These are phyloP conservation scores for Pyrenopolyporus hunteri DNA, from an alignment of 495 filamentous ascomycete species.

Conservation along the genomic window DNA sequence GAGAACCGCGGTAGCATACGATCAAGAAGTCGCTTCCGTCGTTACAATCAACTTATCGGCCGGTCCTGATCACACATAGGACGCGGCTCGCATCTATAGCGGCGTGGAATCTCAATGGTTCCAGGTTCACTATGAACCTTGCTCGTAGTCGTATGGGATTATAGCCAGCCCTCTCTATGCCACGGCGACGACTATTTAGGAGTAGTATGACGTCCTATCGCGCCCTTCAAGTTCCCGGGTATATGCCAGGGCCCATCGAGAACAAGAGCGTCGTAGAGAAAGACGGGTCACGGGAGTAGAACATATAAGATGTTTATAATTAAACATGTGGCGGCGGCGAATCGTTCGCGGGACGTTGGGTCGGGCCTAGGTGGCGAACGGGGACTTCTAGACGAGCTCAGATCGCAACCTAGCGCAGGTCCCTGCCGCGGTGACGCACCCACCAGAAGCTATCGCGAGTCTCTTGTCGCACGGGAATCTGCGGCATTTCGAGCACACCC, in stretches of 20 bases:
- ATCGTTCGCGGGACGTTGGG: conserved; percentile 6
- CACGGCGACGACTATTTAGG: background rate
- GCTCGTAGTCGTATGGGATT: background rate
- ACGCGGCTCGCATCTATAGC: conserved; percentile 1
- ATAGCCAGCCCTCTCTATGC: background rate
- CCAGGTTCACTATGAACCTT: background rate
- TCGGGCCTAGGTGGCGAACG: background rate
- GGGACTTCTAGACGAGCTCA: background rate
- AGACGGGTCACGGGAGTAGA: conserved; percentile 20
- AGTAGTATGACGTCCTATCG: background rate
- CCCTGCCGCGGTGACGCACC: conserved; percentile 15
- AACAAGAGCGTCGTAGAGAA: background rate
- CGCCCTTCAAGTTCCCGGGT: background rate
- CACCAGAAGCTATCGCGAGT: background rate
- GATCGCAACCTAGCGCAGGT: conserved; percentile 11
- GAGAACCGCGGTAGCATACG: background rate
- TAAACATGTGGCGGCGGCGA: conserved; percentile 23
- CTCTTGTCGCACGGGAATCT: conserved; percentile 8
- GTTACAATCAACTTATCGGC: background rate
- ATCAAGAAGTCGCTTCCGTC: background rate
- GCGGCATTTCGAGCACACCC: conserved; percentile 10
- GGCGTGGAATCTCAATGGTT: background rate
- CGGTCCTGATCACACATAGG: conserved; percentile 4
- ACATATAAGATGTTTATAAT: conserved; percentile 24
- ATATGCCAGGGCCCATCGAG: conserved; percentile 11